A percentile compares a stretch with the other conserved stretches of the same genome.
Evolutionary conservation across 192 early-diverging fungal genomes (phyloP).

Genomic region (Geranomyces variabilis): DNA sequence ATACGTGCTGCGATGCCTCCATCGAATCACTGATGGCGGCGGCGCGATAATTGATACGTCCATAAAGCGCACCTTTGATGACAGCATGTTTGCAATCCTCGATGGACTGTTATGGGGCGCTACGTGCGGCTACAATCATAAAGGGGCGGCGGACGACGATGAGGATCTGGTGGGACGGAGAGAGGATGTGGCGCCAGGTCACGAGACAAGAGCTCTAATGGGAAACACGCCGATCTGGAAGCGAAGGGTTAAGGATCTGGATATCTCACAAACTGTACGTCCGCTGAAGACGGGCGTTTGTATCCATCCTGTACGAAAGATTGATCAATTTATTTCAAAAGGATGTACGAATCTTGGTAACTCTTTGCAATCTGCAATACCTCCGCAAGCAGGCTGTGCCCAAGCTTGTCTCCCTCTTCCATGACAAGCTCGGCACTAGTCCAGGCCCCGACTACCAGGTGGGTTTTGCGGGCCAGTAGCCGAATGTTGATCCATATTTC

Average conservation of each 20-base stretch:
- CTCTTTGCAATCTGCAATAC: slow-evolving; percentile 82
- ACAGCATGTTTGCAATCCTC: slow-evolving; percentile 72
- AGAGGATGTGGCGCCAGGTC: neutral
- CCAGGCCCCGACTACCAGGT: slow-evolving; percentile 65
- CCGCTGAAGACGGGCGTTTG: neutral
- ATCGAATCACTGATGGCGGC: slow-evolving; percentile 45
- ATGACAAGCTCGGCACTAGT: slow-evolving; percentile 60
- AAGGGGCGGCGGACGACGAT: neutral
- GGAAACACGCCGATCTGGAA: slow-evolving; percentile 27
- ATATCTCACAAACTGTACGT: slow-evolving; percentile 34
- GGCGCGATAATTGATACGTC: neutral
- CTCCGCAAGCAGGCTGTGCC: slow-evolving; percentile 73
- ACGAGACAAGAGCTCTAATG: slow-evolving; percentile 11
- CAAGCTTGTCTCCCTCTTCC: slow-evolving; percentile 73
- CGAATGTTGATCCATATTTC: no score
- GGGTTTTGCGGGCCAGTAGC: slow-evolving; percentile 10
- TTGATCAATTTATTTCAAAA: neutral
- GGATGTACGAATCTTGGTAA: slow-evolving; percentile 70
- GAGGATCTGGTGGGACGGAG: neutral
- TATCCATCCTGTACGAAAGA: neutral
- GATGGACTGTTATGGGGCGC: slow-evolving; percentile 73
- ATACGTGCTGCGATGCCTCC: slow-evolving; percentile 63
- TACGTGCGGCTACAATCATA: slow-evolving; percentile 6
- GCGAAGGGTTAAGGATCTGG: slow-evolving; percentile 36
- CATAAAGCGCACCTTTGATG: slow-evolving; percentile 59